These are phyloP conservation scores for Beauveria scarabaeidicola DNA, from an alignment of 2,329 filamentous ascomycete species.

Conservation along the genomic window DNA sequence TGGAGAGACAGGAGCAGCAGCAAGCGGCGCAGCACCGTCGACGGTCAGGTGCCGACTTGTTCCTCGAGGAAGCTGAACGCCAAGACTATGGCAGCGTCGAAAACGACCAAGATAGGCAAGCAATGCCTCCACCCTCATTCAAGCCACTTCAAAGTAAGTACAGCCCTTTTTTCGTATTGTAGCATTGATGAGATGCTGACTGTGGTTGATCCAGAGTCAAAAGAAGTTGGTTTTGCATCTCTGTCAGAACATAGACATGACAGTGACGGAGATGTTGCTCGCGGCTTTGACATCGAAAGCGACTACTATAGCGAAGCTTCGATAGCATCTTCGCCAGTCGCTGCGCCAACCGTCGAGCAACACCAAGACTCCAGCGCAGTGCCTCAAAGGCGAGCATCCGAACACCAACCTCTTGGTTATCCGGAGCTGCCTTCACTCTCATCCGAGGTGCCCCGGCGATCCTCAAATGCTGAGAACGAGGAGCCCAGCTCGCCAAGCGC, in stretches of 20 bases:
- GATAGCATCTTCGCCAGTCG: conserved; percentile 23
- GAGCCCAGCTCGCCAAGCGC: background rate
- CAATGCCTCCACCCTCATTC: conserved; percentile 5
- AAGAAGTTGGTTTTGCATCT: background rate
- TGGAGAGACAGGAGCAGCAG: conserved; percentile 16
- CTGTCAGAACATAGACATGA: conserved; percentile 7
- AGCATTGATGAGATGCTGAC: background rate
- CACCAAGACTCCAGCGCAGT: background rate
- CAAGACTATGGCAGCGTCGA: background rate
- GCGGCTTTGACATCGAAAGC: conserved; percentile 29
- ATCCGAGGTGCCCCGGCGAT: background rate
- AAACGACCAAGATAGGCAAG: background rate
- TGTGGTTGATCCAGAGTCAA: background rate
- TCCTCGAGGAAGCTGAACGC: background rate
- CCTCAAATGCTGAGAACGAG: background rate
- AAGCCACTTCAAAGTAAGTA: background rate
- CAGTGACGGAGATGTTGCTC: conserved; percentile 24
- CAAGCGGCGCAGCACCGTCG: conserved; percentile 3
- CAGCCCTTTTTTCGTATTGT: background rate
- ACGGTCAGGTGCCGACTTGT: background rate
- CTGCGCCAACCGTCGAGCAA: background rate
- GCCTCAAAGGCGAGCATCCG: background rate
- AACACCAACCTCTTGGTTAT: background rate
- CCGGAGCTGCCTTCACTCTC: background rate
- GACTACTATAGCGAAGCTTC: conserved; percentile 29